These are phyloP conservation scores for Dactylorhiza incarnata DNA, from an alignment of 106 monocot species.

Conservation along the genomic window DNA sequence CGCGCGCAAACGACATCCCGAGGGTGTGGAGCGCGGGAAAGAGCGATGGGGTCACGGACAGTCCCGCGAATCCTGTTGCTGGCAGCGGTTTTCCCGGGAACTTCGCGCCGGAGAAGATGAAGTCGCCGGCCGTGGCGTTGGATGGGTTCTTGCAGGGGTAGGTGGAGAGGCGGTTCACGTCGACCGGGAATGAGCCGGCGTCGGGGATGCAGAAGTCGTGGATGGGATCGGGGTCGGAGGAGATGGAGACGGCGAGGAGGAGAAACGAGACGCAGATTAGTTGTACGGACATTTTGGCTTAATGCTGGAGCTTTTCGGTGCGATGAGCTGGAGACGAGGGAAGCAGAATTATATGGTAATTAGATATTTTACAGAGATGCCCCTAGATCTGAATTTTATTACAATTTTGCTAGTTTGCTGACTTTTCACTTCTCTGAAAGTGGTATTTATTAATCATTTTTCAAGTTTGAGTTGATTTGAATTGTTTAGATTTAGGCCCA, in stretches of 20 bases:
- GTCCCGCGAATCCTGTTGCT: constrained; percentile 34
- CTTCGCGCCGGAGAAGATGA: constrained; percentile 36
- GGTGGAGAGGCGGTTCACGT: constrained; percentile 16
- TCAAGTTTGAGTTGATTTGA: too few relatives aligned
- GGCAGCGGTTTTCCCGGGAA: constrained; percentile 19
- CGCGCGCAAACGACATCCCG: constrained; percentile 55
- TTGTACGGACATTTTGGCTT: neutral
- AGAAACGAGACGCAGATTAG: neutral
- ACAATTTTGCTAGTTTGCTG: too few relatives aligned
- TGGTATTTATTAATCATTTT: too few relatives aligned
- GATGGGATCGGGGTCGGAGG: constrained; percentile 33
- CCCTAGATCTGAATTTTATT: too few relatives aligned
- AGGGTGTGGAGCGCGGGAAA: constrained; percentile 55
- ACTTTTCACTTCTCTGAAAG: too few relatives aligned
- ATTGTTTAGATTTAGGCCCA: too few relatives aligned
- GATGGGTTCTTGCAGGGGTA: constrained; percentile 38
- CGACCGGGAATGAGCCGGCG: constrained; percentile 14
- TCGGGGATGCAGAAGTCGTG: constrained; percentile 57
- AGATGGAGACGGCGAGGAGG: neutral
- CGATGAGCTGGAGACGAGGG: neutral
- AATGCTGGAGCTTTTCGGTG: neutral
- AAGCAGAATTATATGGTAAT: neutral
- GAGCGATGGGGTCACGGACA: constrained; percentile 27
- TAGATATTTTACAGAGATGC: too few relatives aligned
- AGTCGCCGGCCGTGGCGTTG: constrained; percentile 37